Conservation (phyloP, 2,329 filamentous ascomycete genomes). For the Calcarisporium arbuscula region DNA sequence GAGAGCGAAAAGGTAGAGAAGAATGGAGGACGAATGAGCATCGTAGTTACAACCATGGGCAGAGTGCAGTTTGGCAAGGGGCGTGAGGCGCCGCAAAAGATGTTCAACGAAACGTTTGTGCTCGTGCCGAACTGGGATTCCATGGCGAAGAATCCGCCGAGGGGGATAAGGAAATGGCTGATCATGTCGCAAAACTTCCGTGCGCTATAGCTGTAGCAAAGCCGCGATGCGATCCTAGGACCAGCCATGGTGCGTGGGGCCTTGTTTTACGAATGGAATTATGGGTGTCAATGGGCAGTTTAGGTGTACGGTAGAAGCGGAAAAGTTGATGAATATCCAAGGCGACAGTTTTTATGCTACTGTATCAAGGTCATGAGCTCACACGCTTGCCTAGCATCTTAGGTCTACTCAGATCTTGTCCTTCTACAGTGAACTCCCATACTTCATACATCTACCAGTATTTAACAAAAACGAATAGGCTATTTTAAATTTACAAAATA, state of each 20-base stretch:
- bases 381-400: too few relatives aligned
- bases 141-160: conserved; percentile 44
- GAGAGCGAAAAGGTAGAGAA: conserved; percentile 37
- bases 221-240: neutral
- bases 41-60: conserved; percentile 69
- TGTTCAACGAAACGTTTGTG: conserved; percentile 76
- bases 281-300: neutral
- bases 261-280: too few relatives aligned
- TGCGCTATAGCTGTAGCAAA: conserved; percentile 34
- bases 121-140: conserved; percentile 70
- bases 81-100: conserved; percentile 55
- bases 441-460: too few relatives aligned
- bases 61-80: conserved; percentile 62
- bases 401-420: too few relatives aligned
- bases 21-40: conserved; percentile 54
- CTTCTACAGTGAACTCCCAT: too few relatives aligned
- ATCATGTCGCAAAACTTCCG: conserved; percentile 70
- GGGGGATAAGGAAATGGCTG: conserved; percentile 53
- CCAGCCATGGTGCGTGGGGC: neutral
- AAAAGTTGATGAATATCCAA: too few relatives aligned
- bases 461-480: too few relatives aligned
- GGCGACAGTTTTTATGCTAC: too few relatives aligned
- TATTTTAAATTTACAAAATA: too few relatives aligned
- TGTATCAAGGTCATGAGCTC: too few relatives aligned
- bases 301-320: neutral